phyloP scores from a whole-genome alignment of 1,284 basidiomycete species.

The Earliella scabrosa region DNA sequence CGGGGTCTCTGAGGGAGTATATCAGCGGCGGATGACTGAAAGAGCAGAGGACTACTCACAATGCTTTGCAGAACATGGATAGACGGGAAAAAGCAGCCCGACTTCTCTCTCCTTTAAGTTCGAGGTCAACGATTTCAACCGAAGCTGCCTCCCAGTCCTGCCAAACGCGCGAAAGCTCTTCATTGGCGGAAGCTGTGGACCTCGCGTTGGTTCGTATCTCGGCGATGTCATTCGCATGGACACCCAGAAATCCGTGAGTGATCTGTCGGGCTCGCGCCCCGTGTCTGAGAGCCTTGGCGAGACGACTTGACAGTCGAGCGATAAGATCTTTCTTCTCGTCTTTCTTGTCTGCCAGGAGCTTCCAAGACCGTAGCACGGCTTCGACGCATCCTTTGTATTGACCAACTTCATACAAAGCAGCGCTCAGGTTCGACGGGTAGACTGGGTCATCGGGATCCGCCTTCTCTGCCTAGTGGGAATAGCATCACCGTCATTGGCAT shows the following conservation, averaged over 20 bases:
- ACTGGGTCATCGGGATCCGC: no score
- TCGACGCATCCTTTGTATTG: conserved; percentile 7
- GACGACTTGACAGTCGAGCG: conserved; percentile 15
- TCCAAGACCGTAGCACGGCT: conserved; percentile 34
- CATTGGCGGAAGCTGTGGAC: no score
- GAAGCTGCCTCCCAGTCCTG: background rate
- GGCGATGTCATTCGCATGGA: background rate
- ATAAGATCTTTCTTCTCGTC: no score
- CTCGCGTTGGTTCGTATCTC: background rate
- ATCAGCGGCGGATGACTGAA: background rate
- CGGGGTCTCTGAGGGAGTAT: background rate
- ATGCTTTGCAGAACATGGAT: conserved; percentile 4
- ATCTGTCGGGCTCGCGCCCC: conserved; percentile 10
- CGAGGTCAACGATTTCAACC: background rate
- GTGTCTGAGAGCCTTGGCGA: conserved; percentile 11
- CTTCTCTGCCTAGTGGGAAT: no score
- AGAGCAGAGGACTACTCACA: conserved; percentile 13
- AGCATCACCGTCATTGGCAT: no score
- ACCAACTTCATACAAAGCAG: no score
- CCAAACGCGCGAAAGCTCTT: no score
- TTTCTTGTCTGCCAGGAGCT: background rate
- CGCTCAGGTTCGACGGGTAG: no score
- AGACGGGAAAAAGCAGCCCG: background rate
- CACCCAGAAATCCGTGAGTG: background rate
- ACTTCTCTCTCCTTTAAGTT: no score